phyloP scores from a whole-genome alignment of 441 rosid species.

The Brassica hybrid region DNA sequence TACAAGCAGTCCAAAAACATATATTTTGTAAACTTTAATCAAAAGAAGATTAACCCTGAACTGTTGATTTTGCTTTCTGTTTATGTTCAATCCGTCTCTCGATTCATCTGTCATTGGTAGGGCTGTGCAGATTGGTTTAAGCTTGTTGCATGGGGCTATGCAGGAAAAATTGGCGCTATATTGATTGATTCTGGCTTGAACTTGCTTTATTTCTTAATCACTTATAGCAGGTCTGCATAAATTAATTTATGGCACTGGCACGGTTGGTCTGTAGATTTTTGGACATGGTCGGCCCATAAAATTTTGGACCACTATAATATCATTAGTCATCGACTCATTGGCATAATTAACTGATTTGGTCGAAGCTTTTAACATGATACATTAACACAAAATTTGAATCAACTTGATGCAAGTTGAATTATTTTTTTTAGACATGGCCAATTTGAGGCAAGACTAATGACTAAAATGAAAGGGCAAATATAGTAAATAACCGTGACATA shows the following conservation, averaged over 20 bases:
- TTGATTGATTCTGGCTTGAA: neutral
- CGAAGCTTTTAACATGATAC: neutral
- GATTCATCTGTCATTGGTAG: neutral
- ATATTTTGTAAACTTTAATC: neutral
- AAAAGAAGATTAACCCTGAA: neutral
- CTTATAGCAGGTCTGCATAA: neutral
- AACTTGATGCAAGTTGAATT: neutral
- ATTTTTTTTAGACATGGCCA: neutral
- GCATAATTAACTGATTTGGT: neutral
- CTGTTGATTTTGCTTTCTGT: neutral
- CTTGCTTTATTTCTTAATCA: conserved; percentile 7
- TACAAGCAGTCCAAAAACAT: neutral
- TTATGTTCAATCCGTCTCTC: neutral
- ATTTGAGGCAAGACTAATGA: neutral
- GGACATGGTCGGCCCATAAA: neutral
- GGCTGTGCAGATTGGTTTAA: neutral
- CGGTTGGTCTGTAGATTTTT: neutral
- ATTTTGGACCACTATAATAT: conserved; percentile 8
- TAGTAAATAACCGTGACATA: neutral
- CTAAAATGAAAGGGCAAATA: neutral
- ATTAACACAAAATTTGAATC: neutral
- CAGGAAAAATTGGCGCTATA: neutral
- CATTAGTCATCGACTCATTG: neutral
- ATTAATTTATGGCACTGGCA: neutral
- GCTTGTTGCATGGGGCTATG: neutral